These are phyloP conservation scores for Neurospora sp. DNA, from an alignment of 2,329 filamentous ascomycete genomes.

Conservation along the genomic window DNA sequence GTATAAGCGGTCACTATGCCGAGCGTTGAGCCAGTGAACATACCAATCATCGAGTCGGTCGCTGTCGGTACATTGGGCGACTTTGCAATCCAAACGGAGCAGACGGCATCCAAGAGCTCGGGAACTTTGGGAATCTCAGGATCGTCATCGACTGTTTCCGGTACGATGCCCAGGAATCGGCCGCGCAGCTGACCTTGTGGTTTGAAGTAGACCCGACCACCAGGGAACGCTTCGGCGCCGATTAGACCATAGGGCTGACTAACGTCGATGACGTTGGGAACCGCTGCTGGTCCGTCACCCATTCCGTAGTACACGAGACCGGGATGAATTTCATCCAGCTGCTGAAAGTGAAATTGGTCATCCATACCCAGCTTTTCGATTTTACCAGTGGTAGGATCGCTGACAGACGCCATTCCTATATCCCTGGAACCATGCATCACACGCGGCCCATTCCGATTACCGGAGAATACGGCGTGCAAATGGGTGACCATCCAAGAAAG, in stretches of 20 bases:
- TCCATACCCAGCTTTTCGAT: constrained; percentile 74
- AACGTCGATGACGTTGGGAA: constrained; percentile 83
- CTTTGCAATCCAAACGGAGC: constrained; percentile 84
- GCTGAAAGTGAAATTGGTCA: constrained; percentile 64
- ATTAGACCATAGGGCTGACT: constrained; percentile 78
- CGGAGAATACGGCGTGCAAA: constrained; percentile 66
- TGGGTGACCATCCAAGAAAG: constrained; percentile 71
- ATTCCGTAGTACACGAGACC: constrained; percentile 68
- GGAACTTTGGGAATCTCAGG: constrained; percentile 70
- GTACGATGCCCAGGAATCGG: constrained; percentile 57
- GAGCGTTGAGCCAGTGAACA: constrained; percentile 73
- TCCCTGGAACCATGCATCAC: constrained; percentile 80
- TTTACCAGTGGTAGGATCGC: constrained; percentile 68
- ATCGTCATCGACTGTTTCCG: constrained; percentile 50
- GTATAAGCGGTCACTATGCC: constrained; percentile 78
- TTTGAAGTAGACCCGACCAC: constrained; percentile 72
- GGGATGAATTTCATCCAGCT: constrained; percentile 69
- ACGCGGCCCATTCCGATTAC: constrained; percentile 62
- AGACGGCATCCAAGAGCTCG: constrained; percentile 60
- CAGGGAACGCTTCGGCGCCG: constrained; percentile 77
- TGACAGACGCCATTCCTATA: constrained; percentile 66
- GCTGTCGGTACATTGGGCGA: constrained; percentile 59
- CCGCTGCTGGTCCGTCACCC: constrained; percentile 66
- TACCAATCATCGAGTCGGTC: constrained; percentile 70
- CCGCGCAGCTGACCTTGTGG: constrained; percentile 65